Base-by-base conservation (phyloP, 1,284 basidiomycete genomes). In the Tylopilus orsonianus region DNA sequence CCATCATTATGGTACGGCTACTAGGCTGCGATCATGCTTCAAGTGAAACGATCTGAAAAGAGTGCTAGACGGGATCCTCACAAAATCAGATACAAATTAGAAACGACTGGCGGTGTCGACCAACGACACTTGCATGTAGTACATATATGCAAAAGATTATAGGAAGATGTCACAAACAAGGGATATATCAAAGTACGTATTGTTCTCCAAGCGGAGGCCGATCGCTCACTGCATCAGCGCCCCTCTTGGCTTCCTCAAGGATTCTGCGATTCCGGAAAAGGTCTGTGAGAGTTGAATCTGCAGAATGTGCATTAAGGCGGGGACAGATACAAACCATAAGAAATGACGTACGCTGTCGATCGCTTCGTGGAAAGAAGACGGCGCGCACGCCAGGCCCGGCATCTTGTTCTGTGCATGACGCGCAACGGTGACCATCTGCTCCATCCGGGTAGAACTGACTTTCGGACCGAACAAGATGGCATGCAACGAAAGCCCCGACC, bases 251-350 rank as follows among this genome's bases (percentile, higher is more conserved):
- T 77, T 81, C 56, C 70, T 71, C 63, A 83, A 58, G 2, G 81
- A 81, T 40, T 80, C 76, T 0, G 81, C 81, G 27, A 83, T 75
- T 10, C 75, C 74, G 29, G 81, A 67, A 74, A 83, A 83, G 1
- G 81, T 79, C 44, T 76, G 67, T 0, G 80, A 75, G 1, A 83
- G 71, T 52, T 72, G 71, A 33, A 81, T 69, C 80, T 83, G 52
- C 30, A 8, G 9, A 30, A 47, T 20, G 29, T 30, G 32, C 16
- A 50, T 53, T 36, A 12, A 30, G 22, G 3, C 4, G 5, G 18
- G 2, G 5, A 3, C 14, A 2, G 0, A 9, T 16, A 16, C 22
- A 19, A 27, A 18, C 8, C 2, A 2, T 0, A 19, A 6, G 26
- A 24, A 29, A 27, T 56, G 65, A 56, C 51, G 0, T 52, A 81